These are phyloP conservation scores for Cymbidium sinense DNA, from an alignment of 106 monocot species.

Conservation along the genomic window DNA sequence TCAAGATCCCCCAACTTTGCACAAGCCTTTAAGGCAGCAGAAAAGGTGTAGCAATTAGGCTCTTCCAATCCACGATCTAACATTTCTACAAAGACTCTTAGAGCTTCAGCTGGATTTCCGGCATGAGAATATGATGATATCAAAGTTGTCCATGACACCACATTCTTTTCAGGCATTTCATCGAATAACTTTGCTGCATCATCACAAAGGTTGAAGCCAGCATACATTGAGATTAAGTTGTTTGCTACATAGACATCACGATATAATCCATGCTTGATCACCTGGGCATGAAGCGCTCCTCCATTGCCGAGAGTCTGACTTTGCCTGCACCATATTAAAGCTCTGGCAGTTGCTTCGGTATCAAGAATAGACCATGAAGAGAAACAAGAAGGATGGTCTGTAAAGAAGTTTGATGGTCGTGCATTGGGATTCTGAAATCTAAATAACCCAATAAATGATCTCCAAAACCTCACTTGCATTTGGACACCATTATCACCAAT, in stretches of 20 bases:
- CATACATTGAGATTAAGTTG: slow-evolving; percentile 54
- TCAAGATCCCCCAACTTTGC: slow-evolving; percentile 33
- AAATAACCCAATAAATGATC: not conserved
- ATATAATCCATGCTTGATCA: slow-evolving; percentile 39
- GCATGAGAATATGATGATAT: slow-evolving; percentile 35
- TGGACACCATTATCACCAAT: not conserved
- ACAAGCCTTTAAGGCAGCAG: slow-evolving; percentile 65
- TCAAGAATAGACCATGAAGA: not conserved
- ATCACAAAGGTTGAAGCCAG: slow-evolving; percentile 12
- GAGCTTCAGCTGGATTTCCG: slow-evolving; percentile 43
- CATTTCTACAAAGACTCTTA: slow-evolving; percentile 44
- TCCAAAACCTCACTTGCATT: slow-evolving; percentile 4
- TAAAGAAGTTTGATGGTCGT: not conserved
- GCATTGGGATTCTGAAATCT: not conserved
- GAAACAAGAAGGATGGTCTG: not conserved
- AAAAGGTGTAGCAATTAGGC: slow-evolving; percentile 52
- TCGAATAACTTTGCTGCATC: slow-evolving; percentile 47
- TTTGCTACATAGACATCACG: slow-evolving; percentile 40
- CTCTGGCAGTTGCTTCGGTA: slow-evolving; percentile 20
- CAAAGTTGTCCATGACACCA: slow-evolving; percentile 65
- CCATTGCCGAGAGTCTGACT: slow-evolving; percentile 12
- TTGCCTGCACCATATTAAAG: slow-evolving; percentile 26
- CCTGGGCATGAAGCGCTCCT: slow-evolving; percentile 36
- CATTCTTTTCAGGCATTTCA: slow-evolving; percentile 63
- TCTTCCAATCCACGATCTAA: slow-evolving; percentile 15